phyloP scores from a whole-genome alignment of 129 eudicot genomes.

The Ambrosia trifida region DNA sequence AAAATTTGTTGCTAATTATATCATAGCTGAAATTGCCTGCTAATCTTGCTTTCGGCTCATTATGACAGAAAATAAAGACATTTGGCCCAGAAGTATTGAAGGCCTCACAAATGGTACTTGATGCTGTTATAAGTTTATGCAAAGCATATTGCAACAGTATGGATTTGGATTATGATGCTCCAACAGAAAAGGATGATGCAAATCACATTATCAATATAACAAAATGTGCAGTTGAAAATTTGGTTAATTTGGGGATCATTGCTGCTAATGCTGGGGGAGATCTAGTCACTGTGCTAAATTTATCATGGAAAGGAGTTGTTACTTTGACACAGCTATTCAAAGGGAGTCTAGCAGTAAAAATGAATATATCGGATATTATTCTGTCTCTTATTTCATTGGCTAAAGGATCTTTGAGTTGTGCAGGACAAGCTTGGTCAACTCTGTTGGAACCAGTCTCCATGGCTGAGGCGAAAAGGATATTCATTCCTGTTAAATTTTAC shows the following conservation, averaged over 20 bases:
- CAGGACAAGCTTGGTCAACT: constrained; percentile 72
- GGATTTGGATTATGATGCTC: constrained; percentile 54
- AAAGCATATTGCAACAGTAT: constrained; percentile 54
- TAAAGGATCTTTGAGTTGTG: constrained; percentile 62
- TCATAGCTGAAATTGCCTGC: constrained; percentile 8
- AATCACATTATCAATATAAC: constrained; percentile 50
- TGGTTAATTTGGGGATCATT: constrained; percentile 73
- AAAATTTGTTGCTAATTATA: constrained; percentile 1
- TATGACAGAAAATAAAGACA: constrained; percentile 53
- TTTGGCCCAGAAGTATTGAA: constrained; percentile 63
- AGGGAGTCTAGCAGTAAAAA: constrained; percentile 55
- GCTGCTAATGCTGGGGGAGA: constrained; percentile 92
- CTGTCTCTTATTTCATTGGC: constrained; percentile 67
- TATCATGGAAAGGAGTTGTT: constrained; percentile 99
- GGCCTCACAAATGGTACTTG: constrained; percentile 59
- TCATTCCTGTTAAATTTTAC: constrained; percentile 86
- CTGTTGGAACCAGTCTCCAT: constrained; percentile 45
- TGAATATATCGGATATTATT: constrained; percentile 66
- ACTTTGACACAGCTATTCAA: constrained; percentile 78
- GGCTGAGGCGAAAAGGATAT: constrained; percentile 75
- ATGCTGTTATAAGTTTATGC: constrained; percentile 67
- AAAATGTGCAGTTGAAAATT: constrained; percentile 52
- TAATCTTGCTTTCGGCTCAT: constrained; percentile 20
- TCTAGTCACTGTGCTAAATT: constrained; percentile 67
- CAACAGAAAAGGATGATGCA: constrained; percentile 29